phyloP scores from a whole-genome alignment of 176 grass and related monocot species.

The Poa annua region DNA sequence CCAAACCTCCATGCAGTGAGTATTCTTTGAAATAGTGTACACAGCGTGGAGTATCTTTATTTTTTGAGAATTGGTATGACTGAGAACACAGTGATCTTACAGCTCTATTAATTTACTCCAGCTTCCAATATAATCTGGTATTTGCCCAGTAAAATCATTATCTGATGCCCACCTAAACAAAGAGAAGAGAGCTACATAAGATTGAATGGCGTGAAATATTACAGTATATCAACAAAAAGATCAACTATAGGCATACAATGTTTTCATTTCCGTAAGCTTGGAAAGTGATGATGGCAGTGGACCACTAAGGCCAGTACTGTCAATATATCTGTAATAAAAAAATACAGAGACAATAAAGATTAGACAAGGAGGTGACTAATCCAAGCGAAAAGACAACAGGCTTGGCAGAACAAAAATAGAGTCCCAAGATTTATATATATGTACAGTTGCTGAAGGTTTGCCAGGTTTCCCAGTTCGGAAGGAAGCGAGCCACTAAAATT shows the following conservation, averaged over 20 bases:
- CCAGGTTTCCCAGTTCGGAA: conserved; percentile 64
- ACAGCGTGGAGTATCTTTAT: background rate
- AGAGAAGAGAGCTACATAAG: background rate
- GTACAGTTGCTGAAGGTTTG: conserved; percentile 60
- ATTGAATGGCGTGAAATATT: background rate
- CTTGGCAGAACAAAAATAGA: conserved; percentile 2
- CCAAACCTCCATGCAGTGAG: background rate
- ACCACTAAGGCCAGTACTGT: conserved; percentile 66
- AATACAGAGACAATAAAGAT: background rate
- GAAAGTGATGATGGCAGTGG: conserved; percentile 60
- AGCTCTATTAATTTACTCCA: conserved; percentile 30
- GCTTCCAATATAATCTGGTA: conserved; percentile 11
- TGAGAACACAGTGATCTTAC: conserved; percentile 27
- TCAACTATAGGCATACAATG: conserved; percentile 37
- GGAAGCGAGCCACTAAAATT: conserved; percentile 78
- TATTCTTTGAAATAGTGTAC: background rate
- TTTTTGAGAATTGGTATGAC: background rate
- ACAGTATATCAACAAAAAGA: background rate
- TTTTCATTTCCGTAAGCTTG: conserved; percentile 52
- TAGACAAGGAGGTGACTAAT: background rate
- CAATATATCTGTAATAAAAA: conserved; percentile 51
- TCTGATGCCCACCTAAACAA: conserved; percentile 42
- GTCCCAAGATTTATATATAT: background rate
- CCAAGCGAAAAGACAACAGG: background rate
- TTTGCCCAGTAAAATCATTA: conserved; percentile 57